Evolutionary conservation across 441 rosid genomes (phyloP).

Genomic region (Mallotus japonicus): DNA sequence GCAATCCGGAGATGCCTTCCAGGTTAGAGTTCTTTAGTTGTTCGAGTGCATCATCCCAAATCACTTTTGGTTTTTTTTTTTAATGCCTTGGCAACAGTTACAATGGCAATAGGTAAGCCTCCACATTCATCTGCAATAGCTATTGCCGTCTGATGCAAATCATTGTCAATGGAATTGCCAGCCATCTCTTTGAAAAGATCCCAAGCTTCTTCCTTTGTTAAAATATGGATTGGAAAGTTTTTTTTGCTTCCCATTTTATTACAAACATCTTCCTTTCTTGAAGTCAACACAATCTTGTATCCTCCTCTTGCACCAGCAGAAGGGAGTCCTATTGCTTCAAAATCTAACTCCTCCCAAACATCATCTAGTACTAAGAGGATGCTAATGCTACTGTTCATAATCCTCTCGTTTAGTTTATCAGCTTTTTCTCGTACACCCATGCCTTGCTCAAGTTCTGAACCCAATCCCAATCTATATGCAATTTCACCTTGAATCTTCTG

Average conservation of each 20-base stretch:
- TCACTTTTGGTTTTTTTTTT: neutral
- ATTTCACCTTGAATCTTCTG: conserved; percentile 27
- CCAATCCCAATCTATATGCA: conserved; percentile 17
- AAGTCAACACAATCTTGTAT: conserved; percentile 16
- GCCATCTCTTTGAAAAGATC: conserved; percentile 21
- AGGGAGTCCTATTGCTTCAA: conserved; percentile 30
- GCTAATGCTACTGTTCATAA: conserved; percentile 6
- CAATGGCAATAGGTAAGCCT: conserved; percentile 24
- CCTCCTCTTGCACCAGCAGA: too few relatives aligned
- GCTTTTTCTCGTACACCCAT: conserved; percentile 22
- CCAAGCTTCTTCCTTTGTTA: conserved; percentile 24
- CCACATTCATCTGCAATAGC: conserved; percentile 15
- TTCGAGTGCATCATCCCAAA: conserved; percentile 15
- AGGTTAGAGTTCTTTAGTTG: neutral
- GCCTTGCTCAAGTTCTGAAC: neutral
- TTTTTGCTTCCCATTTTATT: conserved; percentile 15
- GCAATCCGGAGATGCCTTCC: neutral
- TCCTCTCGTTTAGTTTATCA: conserved; percentile 3
- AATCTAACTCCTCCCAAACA: conserved; percentile 21
- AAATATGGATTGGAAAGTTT: neutral
- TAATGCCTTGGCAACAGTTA: conserved; percentile 22
- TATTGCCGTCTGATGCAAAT: neutral
- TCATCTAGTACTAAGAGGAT: conserved; percentile 29
- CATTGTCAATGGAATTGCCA: neutral
- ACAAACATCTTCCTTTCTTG: conserved; percentile 8